A percentile compares a stretch with the other conserved stretches of the same genome.
Conservation (phyloP, 805 yeast genomes). For the Suhomyces prunicola region DNA sequence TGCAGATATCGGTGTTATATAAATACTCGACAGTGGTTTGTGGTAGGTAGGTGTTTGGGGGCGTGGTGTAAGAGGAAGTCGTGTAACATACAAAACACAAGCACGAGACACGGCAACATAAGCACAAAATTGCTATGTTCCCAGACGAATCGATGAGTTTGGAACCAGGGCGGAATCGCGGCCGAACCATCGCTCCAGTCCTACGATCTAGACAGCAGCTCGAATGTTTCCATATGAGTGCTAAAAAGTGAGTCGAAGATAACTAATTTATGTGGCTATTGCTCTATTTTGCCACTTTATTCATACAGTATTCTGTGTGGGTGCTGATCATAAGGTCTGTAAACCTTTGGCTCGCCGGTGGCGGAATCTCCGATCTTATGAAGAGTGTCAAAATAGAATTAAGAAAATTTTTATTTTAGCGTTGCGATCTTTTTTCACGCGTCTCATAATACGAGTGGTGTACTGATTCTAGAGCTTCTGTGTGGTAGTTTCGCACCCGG, state of each 20-base stretch:
- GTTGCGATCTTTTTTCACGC: background rate
- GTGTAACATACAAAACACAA: background rate
- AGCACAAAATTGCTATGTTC: background rate
- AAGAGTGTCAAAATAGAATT: background rate
- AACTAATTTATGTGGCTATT: background rate
- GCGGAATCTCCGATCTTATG: background rate
- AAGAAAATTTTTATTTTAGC: background rate
- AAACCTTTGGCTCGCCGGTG: background rate
- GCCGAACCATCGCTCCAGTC: background rate
- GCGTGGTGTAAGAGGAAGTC: conserved; percentile 1
- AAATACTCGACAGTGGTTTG: background rate
- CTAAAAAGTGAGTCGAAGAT: background rate
- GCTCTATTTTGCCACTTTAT: background rate
- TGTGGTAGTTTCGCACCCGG: background rate
- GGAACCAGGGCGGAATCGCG: background rate
- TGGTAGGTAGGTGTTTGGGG: conserved; percentile 1
- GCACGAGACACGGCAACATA: conserved; percentile 2
- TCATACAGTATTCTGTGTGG: background rate
- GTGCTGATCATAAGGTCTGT: background rate
- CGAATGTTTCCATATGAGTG: background rate
- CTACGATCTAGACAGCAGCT: background rate
- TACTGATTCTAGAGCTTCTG: background rate
- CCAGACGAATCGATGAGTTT: background rate
- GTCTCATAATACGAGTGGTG: background rate
- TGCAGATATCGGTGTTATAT: background rate